Evolutionary conservation across 495 filamentous ascomycete genomes (phyloP).

Genomic region (Tricharina praecox): DNA sequence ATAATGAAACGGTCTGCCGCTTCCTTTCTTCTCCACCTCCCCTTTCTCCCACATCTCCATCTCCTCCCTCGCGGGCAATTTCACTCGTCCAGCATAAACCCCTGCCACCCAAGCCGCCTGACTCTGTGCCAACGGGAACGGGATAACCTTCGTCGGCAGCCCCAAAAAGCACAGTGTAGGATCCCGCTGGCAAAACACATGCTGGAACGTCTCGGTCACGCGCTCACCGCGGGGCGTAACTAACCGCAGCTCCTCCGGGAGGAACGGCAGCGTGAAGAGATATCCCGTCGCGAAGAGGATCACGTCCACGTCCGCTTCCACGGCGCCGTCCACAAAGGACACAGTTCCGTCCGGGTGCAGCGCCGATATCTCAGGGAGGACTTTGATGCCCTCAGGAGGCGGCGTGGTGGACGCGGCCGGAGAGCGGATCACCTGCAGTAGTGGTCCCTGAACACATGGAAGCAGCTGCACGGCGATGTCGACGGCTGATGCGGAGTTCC

Average conservation of each 20-base stretch:
- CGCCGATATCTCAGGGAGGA: slow-evolving; percentile 41
- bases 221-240: slow-evolving; percentile 54
- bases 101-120: slow-evolving; percentile 63
- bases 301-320: slow-evolving; percentile 45
- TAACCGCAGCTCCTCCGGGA: slow-evolving; percentile 36
- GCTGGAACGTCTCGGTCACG: slow-evolving; percentile 51
- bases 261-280: slow-evolving; percentile 52
- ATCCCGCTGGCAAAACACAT: slow-evolving; percentile 57
- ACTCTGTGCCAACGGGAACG: slow-evolving; percentile 63
- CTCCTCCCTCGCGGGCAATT: slow-evolving; percentile 40
- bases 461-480: slow-evolving; percentile 34
- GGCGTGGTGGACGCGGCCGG: slow-evolving; percentile 9
- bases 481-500: slow-evolving; percentile 45
- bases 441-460: slow-evolving; percentile 7
- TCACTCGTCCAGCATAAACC: slow-evolving; percentile 51
- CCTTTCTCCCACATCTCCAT: slow-evolving; percentile 50
- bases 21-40: slow-evolving; percentile 12
- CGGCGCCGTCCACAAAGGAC: slow-evolving; percentile 37
- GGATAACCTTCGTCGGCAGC: slow-evolving; percentile 62
- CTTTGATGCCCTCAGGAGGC: slow-evolving; percentile 30
- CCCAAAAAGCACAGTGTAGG: slow-evolving; percentile 66
- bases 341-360: slow-evolving; percentile 36
- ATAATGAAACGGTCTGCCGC: slow-evolving; percentile 42
- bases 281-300: slow-evolving; percentile 64
- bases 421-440: slow-evolving; percentile 10